phyloP scores from a whole-genome alignment of 768 basidiomycete genomes.

The Polyporus arcularius region DNA sequence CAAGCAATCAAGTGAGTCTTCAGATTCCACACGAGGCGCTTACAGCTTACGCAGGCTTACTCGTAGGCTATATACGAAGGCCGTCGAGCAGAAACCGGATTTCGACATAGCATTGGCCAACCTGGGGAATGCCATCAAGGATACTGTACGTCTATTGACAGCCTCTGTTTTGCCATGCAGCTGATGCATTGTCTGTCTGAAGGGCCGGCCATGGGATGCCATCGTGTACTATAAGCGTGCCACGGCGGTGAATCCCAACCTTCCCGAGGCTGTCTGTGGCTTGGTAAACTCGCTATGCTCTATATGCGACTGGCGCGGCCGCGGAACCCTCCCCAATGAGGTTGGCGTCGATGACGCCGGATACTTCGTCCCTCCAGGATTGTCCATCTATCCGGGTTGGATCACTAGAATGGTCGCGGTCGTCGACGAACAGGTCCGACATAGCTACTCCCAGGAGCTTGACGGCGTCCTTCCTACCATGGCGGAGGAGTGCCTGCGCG shows the following conservation, averaged over 20 bases:
- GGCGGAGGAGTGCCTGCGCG: conserved; percentile 39
- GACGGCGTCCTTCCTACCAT: conserved; percentile 27
- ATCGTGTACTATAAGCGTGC: conserved; percentile 49
- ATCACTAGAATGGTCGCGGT: conserved; percentile 39
- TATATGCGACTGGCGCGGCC: conserved; percentile 48
- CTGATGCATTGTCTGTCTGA: background rate
- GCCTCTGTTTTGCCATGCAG: background rate
- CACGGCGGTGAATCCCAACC: conserved; percentile 41
- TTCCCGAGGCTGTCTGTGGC: conserved; percentile 51
- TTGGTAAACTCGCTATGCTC: conserved; percentile 46
- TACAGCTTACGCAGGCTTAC: background rate
- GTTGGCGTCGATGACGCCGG: conserved; percentile 28
- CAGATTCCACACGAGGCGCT: background rate
- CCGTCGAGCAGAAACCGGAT: conserved; percentile 43
- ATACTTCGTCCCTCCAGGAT: conserved; percentile 14
- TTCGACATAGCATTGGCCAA: conserved; percentile 55
- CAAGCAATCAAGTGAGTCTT: conserved; percentile 43
- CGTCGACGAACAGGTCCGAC: conserved; percentile 40
- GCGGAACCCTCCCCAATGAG: conserved; percentile 34
- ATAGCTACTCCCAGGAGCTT: conserved; percentile 32
- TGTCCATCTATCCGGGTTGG: conserved; percentile 29
- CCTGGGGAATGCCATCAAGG: conserved; percentile 52
- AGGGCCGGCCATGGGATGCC: conserved; percentile 46
- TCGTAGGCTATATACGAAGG: conserved; percentile 41
- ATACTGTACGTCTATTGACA: conserved; percentile 34